Percentiles rank a stretch among this genome's conserved stretches.
Evolutionary conservation across 768 basidiomycete genomes (phyloP).

Genomic region (Nidularia sp.): DNA sequence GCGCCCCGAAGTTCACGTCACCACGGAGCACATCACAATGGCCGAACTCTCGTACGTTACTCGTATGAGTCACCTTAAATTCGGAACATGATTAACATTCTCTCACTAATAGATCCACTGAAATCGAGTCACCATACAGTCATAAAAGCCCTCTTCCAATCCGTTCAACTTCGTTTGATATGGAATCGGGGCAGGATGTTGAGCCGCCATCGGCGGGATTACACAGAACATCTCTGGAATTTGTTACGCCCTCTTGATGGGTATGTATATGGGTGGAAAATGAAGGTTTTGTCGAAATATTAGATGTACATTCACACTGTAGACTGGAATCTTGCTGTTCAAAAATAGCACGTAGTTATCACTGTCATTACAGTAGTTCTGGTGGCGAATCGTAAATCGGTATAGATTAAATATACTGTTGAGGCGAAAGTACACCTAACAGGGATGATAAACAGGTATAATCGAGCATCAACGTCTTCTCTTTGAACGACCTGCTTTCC

Average conservation of each 20-base stretch:
- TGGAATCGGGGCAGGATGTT: slow-evolving; percentile 18
- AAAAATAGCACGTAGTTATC: not conserved
- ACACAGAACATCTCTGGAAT: slow-evolving; percentile 18
- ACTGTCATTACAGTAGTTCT: not conserved
- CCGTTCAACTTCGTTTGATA: slow-evolving; percentile 19
- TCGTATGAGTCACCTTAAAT: too few relatives aligned
- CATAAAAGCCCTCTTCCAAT: slow-evolving; percentile 11
- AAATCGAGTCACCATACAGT: slow-evolving; percentile 12
- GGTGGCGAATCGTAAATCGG: too few relatives aligned
- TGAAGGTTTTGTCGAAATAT: not conserved
- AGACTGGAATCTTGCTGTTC: not conserved
- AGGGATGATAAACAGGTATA: slow-evolving; percentile 2
- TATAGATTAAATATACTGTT: not conserved
- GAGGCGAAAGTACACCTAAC: slow-evolving; percentile 5
- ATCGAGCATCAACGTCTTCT: slow-evolving; percentile 52
- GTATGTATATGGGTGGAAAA: slow-evolving; percentile 4
- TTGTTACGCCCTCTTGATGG: slow-evolving; percentile 1
- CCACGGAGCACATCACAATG: slow-evolving; percentile 60
- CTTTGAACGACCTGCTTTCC: slow-evolving; percentile 68
- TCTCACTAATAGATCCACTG: not conserved
- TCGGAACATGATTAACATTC: too few relatives aligned
- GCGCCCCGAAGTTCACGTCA: slow-evolving; percentile 50
- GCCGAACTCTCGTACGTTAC: slow-evolving; percentile 45
- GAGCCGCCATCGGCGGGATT: slow-evolving; percentile 21
- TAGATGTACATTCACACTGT: not conserved